A percentile compares a stretch with the other conserved stretches of the same genome.
Evolutionary conservation across 148 eudicot species (phyloP).

Genomic region (Amaranthus palmeri): DNA sequence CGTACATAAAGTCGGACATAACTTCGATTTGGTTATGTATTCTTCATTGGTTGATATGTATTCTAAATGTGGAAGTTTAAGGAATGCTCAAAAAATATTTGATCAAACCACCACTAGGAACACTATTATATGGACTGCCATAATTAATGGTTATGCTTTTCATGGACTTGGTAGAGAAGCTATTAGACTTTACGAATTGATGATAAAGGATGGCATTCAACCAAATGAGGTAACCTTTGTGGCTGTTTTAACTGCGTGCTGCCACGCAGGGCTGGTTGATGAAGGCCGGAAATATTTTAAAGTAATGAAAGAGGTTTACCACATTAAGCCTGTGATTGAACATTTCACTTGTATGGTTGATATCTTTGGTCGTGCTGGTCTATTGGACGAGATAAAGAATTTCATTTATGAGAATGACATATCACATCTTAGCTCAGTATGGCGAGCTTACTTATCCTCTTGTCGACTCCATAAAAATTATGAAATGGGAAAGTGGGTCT

Average conservation of each 20-base stretch:
- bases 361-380: conserved; percentile 79
- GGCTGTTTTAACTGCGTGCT: conserved; percentile 62
- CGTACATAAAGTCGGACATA: conserved; percentile 45
- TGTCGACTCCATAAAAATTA: conserved; percentile 68
- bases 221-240: conserved; percentile 76
- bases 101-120: conserved; percentile 38
- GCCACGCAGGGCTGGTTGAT: conserved; percentile 61
- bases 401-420: conserved; percentile 55
- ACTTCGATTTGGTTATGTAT: conserved; percentile 42
- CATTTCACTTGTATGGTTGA: conserved; percentile 84
- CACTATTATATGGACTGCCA: conserved; percentile 61
- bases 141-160: conserved; percentile 58
- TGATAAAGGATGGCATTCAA: conserved; percentile 47
- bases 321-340: conserved; percentile 50
- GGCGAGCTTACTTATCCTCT: conserved; percentile 73
- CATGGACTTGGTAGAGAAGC: conserved; percentile 70
- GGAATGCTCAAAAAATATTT: conserved; percentile 50
- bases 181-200: conserved; percentile 43
- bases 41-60: conserved; percentile 88
- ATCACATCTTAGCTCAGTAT: conserved; percentile 56
- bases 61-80: conserved; percentile 70
- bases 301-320: conserved; percentile 57
- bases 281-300: conserved; percentile 63
- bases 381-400: conserved; percentile 46
- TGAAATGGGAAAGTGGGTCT: conserved; percentile 63